Conservation (phyloP, 1,284 basidiomycete species). For the Wallemia hederae region DNA sequence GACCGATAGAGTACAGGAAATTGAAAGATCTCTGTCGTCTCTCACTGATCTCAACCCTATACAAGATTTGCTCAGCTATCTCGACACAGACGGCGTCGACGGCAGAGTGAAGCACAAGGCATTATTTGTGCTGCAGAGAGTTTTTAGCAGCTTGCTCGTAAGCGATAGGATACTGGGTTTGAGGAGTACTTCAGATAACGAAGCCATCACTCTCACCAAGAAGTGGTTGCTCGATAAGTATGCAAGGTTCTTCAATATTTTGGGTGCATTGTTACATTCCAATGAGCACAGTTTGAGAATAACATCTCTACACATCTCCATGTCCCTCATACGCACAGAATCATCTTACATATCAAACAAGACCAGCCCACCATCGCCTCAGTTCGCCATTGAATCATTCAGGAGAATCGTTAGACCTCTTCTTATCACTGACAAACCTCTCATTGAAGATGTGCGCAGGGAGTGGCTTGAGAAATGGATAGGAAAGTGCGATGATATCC, state of each 20-base stretch:
- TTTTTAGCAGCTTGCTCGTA: conserved; percentile 25
- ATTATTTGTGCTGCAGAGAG: conserved; percentile 50
- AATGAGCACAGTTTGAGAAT: neutral
- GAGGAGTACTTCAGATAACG: conserved; percentile 26
- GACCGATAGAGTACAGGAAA: conserved; percentile 9
- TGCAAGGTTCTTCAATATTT: conserved; percentile 22
- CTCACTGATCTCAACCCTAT: conserved; percentile 35
- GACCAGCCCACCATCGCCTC: conserved; percentile 16
- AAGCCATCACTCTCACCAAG: conserved; percentile 29
- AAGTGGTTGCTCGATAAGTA: neutral
- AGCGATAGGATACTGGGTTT: conserved; percentile 2
- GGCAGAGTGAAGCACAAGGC: conserved; percentile 35
- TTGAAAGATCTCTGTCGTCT: conserved; percentile 11
- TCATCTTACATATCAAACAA: conserved; percentile 13
- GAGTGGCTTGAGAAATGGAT: conserved; percentile 40
- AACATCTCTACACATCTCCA: conserved; percentile 25
- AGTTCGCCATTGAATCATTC: conserved; percentile 40
- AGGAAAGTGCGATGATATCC: conserved; percentile 45
- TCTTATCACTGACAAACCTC: conserved; percentile 22
- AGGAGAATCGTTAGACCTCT: conserved; percentile 31
- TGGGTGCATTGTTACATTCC: conserved; percentile 41
- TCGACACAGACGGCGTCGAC: conserved; percentile 20
- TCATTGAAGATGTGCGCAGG: conserved; percentile 28
- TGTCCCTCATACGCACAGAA: conserved; percentile 15
- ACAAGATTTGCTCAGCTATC: conserved; percentile 33